Base-by-base conservation (phyloP, 768 basidiomycete species). In the Auricularia auricula-judae region DNA sequence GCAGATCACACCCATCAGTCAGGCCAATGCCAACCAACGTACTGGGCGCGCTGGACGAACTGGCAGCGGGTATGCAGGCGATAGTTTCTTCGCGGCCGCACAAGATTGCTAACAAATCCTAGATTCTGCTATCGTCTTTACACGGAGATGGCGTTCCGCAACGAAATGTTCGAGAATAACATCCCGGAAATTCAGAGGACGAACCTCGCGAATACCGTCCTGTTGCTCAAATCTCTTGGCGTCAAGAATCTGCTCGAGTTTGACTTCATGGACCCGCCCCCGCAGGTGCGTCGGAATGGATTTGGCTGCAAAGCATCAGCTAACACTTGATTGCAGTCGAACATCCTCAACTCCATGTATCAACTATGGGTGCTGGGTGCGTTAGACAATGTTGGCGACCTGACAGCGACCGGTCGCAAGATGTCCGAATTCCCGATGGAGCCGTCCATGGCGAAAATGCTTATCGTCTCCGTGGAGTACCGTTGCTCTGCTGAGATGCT, bases 351-450 rank as follows among this genome's bases (percentile, higher is more conserved):
- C 73, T 98, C 96, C 4, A 98, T 98, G 94, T 99, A 98, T 74
- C 97, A 98, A 73, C 86, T 99, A 42, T 99, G 97, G 97, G 95
- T 98, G 2, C 87, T 99, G 36, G 95, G 95, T 42, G 97, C 97
- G 7, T 81, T 99, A 33, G 93, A 98, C 78, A 99, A 98, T 70
- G 86, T 95, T 43, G 95, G 97, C n/a, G 92, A 99, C 76, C 79
- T 99, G 66, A 99, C 96, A 2, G 82, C 87, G 1, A 82, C 86
- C 63, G 97, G 97, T 4, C 85, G 91, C 63, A 97, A 97, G 77
- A 98, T 99, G 95, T 95, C 93, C 14, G 93, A 98, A 71, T 98
- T 98, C 76, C 97, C 97, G 3, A 98, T 99, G 95, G 96, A 98
- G 72, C 96, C 96, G 2, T 94, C 92, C 1, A 92, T 99, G 85